Percentiles rank a stretch among this genome's conserved stretches.
phyloP scores from a whole-genome alignment of 1,139 yeast genomes.

The Lipomyces yarrowii region DNA sequence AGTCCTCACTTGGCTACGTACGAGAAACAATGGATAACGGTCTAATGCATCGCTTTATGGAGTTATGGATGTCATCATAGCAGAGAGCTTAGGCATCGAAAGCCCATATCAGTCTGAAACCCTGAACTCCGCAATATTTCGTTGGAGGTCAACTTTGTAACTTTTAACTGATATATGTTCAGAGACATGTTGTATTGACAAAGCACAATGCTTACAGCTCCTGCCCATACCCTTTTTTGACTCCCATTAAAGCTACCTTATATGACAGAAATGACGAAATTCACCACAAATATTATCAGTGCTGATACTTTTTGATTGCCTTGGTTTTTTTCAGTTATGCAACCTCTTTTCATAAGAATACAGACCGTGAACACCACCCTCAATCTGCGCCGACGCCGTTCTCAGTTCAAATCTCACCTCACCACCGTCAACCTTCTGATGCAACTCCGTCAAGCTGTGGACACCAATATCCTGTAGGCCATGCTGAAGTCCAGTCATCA shows the following conservation, averaged over 20 bases:
- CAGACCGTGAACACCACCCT: conserved; percentile 97
- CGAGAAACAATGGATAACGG: neutral
- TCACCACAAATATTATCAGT: neutral
- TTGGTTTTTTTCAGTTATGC: conserved; percentile 59
- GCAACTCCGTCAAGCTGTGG: conserved; percentile 63
- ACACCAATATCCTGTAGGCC: conserved; percentile 98
- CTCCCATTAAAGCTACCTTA: neutral
- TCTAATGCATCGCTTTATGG: neutral
- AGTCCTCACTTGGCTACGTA: neutral
- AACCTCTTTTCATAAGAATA: conserved; percentile 97
- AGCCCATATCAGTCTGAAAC: too few relatives aligned
- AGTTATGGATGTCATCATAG: too few relatives aligned
- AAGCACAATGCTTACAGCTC: neutral
- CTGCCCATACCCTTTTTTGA: neutral
- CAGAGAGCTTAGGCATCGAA: too few relatives aligned
- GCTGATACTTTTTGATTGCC: neutral
- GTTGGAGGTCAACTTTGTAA: too few relatives aligned
- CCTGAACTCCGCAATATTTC: too few relatives aligned
- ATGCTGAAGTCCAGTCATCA: conserved; percentile 94
- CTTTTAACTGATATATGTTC: too few relatives aligned
- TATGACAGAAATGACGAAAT: neutral
- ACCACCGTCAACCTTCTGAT: conserved; percentile 65
- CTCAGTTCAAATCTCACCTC: conserved; percentile 92
- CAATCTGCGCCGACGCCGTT: conserved; percentile 98
- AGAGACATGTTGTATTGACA: neutral